Base-by-base conservation (phyloP, 352 stramenopile genomes). In the Phytophthora sansomeana region DNA sequence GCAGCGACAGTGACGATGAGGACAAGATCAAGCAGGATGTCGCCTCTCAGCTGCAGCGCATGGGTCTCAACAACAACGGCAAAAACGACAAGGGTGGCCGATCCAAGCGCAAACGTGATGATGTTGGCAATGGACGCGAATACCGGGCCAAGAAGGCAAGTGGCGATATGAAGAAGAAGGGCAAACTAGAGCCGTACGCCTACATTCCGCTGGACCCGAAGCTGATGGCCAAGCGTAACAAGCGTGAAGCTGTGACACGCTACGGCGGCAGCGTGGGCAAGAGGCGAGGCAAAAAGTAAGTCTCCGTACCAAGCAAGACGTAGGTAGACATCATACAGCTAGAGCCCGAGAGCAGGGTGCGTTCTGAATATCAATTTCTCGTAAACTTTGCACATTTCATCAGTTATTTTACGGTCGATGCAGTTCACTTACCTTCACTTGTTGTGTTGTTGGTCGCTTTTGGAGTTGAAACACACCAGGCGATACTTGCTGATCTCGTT, bases 201-300 rank as follows among this genome's bases (percentile, higher is more conserved):
- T 99, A 98, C 83, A 98, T 99, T 62, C 96, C 96, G 53, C 79
- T 99, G 44, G 94, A 99, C 80, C 94, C 94, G 16, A 98, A 98
- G 70, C 82, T 97, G 43, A 98, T 96, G 89, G 86, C 87, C 57
- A 94, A 92, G 74, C 85, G 87, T 67, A 93, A 95, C 81, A 95
- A 94, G 68, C 85, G 86, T 60, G 81, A 72, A 43, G 89, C 86
- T 16, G 87, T 96, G 49, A 82, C 79, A 55, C 83, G 81, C 52
- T 96, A 93, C 63, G 87, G 83, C 48, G 75, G 74, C 39, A 95
- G 78, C 64, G 80, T 94, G 32, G 88, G 88, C 59, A 92, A 93
- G 81, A 79, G 84, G 58, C 80, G 88, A 74, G 87, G 78, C 38
- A 76, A 68, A 54, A 77, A 74, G 52, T 74, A 65, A 68, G 48